A percentile compares a stretch with the other conserved stretches of the same genome.
Conservation (phyloP, 345 rosid species). For the Heritiera fomes region DNA sequence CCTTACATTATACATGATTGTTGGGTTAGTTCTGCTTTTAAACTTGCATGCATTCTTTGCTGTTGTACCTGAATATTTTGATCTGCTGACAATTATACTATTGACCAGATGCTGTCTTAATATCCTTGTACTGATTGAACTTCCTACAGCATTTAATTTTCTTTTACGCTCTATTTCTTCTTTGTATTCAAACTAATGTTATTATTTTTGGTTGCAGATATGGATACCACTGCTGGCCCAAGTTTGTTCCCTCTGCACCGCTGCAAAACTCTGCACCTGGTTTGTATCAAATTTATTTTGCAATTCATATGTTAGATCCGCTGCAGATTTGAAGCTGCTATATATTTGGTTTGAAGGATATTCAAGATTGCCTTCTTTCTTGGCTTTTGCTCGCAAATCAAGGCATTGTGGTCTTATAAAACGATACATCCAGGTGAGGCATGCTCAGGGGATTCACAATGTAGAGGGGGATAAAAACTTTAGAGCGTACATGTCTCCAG, state of each 20-base stretch:
- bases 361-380: conserved; percentile 50
- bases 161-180: background rate
- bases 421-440: conserved; percentile 85
- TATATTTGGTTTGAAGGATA: conserved; percentile 42
- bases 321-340: conserved; percentile 44
- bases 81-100: background rate
- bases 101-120: background rate
- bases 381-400: conserved; percentile 50
- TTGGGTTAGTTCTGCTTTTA: conserved; percentile 6
- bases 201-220: conserved; percentile 49
- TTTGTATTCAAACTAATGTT: background rate
- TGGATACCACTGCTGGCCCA: conserved; percentile 66
- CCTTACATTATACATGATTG: background rate
- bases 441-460: conserved; percentile 97
- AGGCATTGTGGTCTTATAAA: conserved; percentile 50
- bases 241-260: conserved; percentile 89
- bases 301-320: conserved; percentile 21
- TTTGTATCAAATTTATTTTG: conserved; percentile 46
- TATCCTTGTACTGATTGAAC: conserved; percentile 11
- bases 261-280: conserved; percentile 92
- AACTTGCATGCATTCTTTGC: background rate
- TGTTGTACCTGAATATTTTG: background rate
- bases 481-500: conserved; percentile 80
- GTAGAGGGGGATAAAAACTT: conserved; percentile 92
- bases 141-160: background rate